Evolutionary conservation across 2,329 filamentous ascomycete species (phyloP).

Genomic region (Zasmidium angulare): DNA sequence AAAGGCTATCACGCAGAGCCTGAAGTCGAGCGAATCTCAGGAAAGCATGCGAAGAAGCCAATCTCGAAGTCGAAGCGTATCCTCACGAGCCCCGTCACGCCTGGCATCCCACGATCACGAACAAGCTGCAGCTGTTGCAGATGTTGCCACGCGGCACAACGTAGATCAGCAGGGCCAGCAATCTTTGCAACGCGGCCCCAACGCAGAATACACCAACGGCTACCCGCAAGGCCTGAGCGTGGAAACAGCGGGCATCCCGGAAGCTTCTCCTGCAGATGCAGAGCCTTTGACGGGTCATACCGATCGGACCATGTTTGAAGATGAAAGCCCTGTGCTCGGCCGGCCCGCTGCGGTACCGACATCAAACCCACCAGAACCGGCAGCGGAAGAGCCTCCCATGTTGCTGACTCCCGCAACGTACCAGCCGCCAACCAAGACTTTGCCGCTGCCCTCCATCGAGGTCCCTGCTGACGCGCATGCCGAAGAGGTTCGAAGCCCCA

Average conservation of each 20-base stretch:
- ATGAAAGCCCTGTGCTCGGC: conserved; percentile 66
- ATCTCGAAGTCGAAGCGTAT: conserved; percentile 23
- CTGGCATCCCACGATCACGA: conserved; percentile 33
- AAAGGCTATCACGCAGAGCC: conserved; percentile 80
- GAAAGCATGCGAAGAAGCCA: conserved; percentile 42
- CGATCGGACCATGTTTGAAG: conserved; percentile 44
- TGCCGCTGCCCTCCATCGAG: conserved; percentile 15
- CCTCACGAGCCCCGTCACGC: conserved; percentile 14
- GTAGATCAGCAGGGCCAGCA: conserved; percentile 7
- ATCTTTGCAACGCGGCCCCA: conserved; percentile 1
- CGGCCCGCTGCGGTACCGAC: conserved; percentile 38
- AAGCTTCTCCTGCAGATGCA: conserved; percentile 14
- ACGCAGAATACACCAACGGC: conserved; percentile 1
- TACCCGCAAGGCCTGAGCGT: conserved; percentile 26
- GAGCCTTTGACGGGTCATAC: conserved; percentile 37
- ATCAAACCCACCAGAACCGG: conserved; percentile 7
- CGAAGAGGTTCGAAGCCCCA: conserved; percentile 26
- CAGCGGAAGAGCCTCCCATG: conserved; percentile 12
- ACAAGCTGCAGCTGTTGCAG: conserved; percentile 37
- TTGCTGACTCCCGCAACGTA: conserved; percentile 30
- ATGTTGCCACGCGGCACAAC: conserved; percentile 9
- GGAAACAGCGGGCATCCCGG: conserved; percentile 24
- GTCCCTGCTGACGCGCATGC: conserved; percentile 12
- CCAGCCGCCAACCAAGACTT: conserved; percentile 14
- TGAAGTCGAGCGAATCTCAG: conserved; percentile 59